A percentile compares a stretch with the other conserved stretches of the same genome.
Evolutionary conservation across 2,329 filamentous ascomycete genomes (phyloP).

Genomic region (Sphaerulina populicola): DNA sequence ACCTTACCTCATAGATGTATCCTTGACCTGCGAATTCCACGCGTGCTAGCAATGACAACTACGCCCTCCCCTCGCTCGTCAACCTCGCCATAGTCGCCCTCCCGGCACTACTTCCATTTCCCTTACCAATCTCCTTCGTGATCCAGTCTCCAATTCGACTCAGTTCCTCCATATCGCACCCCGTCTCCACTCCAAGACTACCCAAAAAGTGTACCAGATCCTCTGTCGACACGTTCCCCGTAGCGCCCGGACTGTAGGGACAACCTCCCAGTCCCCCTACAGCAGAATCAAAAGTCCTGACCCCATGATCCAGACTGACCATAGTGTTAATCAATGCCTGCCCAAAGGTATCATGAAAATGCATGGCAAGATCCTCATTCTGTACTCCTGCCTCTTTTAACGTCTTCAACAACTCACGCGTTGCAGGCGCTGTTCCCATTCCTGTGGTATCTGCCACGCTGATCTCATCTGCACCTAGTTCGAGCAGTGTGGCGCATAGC

Average conservation of each 20-base stretch:
- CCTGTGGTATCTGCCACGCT: conserved; percentile 84
- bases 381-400: conserved; percentile 60
- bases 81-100: conserved; percentile 43
- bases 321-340: conserved; percentile 77
- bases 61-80: conserved; percentile 13
- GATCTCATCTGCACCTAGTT: conserved; percentile 86
- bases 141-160: conserved; percentile 67
- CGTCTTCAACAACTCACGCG: conserved; percentile 55
- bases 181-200: conserved; percentile 65
- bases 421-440: conserved; percentile 72
- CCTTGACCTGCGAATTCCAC: neutral
- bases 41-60: neutral
- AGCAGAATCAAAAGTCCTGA: conserved; percentile 70
- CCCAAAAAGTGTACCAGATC: conserved; percentile 71
- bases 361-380: conserved; percentile 61
- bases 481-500: conserved; percentile 57
- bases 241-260: conserved; percentile 76
- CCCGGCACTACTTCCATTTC: conserved; percentile 59
- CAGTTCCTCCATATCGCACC: conserved; percentile 59
- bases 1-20: too few species aligned
- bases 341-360: conserved; percentile 85
- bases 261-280: conserved; percentile 77
- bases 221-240: conserved; percentile 78
- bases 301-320: conserved; percentile 66
- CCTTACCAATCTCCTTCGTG: conserved; percentile 52